Conservation (phyloP, 202 grass and related monocot species). For the Schoenoplectus tabernaemontani region DNA sequence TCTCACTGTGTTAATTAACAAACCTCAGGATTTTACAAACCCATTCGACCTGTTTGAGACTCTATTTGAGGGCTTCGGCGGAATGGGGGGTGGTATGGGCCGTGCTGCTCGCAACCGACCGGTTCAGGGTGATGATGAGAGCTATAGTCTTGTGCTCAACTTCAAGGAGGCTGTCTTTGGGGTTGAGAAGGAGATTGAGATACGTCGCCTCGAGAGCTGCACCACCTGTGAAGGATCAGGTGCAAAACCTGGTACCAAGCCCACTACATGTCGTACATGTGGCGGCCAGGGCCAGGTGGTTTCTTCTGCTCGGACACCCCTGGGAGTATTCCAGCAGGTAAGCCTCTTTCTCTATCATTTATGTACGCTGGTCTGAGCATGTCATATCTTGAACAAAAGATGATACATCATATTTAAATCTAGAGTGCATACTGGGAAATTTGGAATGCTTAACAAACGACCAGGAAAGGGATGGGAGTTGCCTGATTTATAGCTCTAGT, state of each 20-base stretch:
- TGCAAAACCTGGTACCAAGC: slow-evolving; percentile 78
- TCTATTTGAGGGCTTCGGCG: slow-evolving; percentile 89
- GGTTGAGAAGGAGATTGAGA: slow-evolving; percentile 95
- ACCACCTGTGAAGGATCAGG: slow-evolving; percentile 77
- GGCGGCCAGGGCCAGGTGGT: slow-evolving; percentile 92
- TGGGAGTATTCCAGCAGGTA: slow-evolving; percentile 93
- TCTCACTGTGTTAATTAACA: not conserved
- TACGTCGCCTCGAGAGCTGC: slow-evolving; percentile 62
- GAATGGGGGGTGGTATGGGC: slow-evolving; percentile 68
- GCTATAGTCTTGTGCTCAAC: slow-evolving; percentile 78
- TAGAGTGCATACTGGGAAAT: not conserved
- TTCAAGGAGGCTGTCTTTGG: slow-evolving; percentile 96
- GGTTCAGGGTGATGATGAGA: slow-evolving; percentile 85
- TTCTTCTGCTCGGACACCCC: slow-evolving; percentile 74
- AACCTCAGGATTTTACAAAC: slow-evolving; percentile 76
- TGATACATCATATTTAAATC: no score
- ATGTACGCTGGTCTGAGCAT: not conserved
- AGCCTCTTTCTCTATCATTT: not conserved
- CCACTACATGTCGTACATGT: slow-evolving; percentile 67
- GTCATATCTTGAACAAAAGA: no score
- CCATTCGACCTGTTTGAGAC: slow-evolving; percentile 96
- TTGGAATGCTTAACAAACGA: not conserved
- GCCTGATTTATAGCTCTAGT: not conserved
- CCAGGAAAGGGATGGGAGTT: not conserved
- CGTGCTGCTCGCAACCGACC: slow-evolving; percentile 76